Base-by-base conservation (phyloP, 2,329 filamentous ascomycete species). In the Curvularia lunata region DNA sequence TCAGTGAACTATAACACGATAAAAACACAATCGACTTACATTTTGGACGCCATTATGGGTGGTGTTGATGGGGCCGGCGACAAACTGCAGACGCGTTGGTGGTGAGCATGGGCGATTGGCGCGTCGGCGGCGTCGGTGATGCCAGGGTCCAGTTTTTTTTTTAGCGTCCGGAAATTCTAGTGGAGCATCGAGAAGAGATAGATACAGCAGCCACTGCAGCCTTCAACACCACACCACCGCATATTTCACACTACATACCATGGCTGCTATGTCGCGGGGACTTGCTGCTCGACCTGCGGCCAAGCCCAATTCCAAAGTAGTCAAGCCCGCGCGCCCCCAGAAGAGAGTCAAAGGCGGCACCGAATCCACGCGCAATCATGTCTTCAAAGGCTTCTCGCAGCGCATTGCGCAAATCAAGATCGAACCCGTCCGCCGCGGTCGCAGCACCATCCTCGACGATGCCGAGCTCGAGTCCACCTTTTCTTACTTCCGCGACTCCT, bases 381-480 rank as follows among this genome's bases (percentile, higher is more conserved):
- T 91, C 75, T 98, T 92, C 86, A 90, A 97, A 79, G 89, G 91
- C 62, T 98, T 98, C 79, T 91, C 89, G 58, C 86, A 89, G 73
- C 95, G 96, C 77, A 91, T 98, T 75, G 87, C 91, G 63, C 95
- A 93, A 77, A 86, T 98, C 73, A 95, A 91, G 79, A 89, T 99
- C 79, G 94, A 99, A 71, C 95, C 95, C 45, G 85, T 99, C 67
- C 92, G 95, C 77, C 89, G 89, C 79, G 90, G 96, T 69, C 91
- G 92, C 78, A 89, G 90, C 75, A 86, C 96, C 80, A 88, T 91
- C 71, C 87, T 95, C 80, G 90, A 93, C 61, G 86, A 89, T 72
- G 88, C 91, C 81, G 89, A 93, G 76, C 83, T 89, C 71, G 86
- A 88, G 59, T 84, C 88, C 21, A 86, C 88, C 27, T 90, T 90